These are phyloP conservation scores for Liquidambar formosana DNA, from an alignment of 164 flowering plant species.

Conservation along the genomic window DNA sequence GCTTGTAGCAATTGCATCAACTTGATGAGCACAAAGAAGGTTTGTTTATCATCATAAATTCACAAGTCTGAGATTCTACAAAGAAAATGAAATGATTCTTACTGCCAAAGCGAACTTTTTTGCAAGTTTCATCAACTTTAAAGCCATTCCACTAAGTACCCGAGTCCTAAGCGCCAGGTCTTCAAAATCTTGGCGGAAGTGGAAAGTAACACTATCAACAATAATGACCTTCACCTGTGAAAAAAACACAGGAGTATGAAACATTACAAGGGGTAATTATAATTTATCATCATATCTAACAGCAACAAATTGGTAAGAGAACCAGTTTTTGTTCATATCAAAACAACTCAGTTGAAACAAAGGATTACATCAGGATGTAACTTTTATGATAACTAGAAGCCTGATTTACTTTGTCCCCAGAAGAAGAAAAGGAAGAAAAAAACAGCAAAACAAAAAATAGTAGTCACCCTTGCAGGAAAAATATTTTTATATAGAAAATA, in stretches of 20 bases:
- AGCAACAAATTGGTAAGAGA: neutral
- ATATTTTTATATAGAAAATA: neutral
- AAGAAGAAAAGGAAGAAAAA: no score
- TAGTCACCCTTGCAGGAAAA: no score
- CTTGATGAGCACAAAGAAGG: neutral
- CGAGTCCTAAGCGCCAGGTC: conserved; percentile 87
- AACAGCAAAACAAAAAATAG: no score
- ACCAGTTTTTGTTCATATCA: neutral
- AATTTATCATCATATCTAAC: neutral
- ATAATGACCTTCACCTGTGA: conserved; percentile 75
- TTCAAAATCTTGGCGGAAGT: conserved; percentile 93
- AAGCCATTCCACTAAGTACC: conserved; percentile 69
- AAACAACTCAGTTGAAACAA: neutral
- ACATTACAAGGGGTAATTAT: neutral
- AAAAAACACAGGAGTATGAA: conserved; percentile 4
- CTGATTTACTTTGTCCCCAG: neutral
- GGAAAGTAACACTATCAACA: conserved; percentile 85
- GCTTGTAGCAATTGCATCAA: no score
- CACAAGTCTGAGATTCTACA: neutral
- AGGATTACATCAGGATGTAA: neutral
- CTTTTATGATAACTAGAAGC: neutral
- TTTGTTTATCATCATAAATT: neutral
- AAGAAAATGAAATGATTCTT: conserved; percentile 18
- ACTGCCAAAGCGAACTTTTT: conserved; percentile 74
- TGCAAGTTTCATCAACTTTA: conserved; percentile 87